These are phyloP conservation scores for Coemansia sp. DNA, from an alignment of 192 early-diverging fungal species.

Conservation along the genomic window DNA sequence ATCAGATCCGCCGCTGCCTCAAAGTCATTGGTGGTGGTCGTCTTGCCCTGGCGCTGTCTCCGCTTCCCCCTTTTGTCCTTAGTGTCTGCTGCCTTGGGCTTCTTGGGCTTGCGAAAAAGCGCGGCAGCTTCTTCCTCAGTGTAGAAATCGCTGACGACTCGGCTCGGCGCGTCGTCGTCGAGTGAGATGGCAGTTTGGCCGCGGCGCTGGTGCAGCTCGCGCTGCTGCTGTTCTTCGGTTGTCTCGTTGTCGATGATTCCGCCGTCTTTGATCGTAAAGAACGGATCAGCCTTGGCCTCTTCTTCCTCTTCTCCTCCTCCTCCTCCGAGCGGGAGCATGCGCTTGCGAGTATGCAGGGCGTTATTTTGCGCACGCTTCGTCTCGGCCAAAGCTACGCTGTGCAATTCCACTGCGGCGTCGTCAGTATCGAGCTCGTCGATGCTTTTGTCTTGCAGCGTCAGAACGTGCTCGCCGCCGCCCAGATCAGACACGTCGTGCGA, in stretches of 20 bases:
- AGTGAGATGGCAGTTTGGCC: constrained; percentile 3
- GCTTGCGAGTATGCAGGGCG: constrained; percentile 61
- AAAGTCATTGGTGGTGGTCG: constrained; percentile 18
- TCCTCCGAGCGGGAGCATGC: constrained; percentile 6
- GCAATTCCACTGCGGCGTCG: constrained; percentile 68
- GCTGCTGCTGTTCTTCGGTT: constrained; percentile 6
- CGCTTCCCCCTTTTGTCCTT: constrained; percentile 31
- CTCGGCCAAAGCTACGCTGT: constrained; percentile 69
- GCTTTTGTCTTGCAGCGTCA: constrained; percentile 81
- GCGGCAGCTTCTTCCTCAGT: constrained; percentile 79
- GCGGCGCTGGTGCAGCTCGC: neutral
- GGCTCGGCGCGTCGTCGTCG: constrained; percentile 26
- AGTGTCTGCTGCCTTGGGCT: constrained; percentile 43
- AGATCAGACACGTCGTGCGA: constrained; percentile 51
- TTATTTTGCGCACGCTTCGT: constrained; percentile 67
- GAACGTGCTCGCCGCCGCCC: constrained; percentile 65
- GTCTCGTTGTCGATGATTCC: constrained; percentile 49
- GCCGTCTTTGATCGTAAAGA: constrained; percentile 57
- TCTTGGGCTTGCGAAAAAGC: constrained; percentile 77
- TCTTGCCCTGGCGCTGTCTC: constrained; percentile 39
- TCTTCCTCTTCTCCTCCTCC: constrained; percentile 72
- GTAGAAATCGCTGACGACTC: constrained; percentile 83
- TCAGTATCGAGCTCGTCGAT: constrained; percentile 61
- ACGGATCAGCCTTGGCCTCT: constrained; percentile 15
- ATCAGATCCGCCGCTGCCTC: neutral